Conservation (phyloP, 257 asterid genomes). For the Salvia splendens region DNA sequence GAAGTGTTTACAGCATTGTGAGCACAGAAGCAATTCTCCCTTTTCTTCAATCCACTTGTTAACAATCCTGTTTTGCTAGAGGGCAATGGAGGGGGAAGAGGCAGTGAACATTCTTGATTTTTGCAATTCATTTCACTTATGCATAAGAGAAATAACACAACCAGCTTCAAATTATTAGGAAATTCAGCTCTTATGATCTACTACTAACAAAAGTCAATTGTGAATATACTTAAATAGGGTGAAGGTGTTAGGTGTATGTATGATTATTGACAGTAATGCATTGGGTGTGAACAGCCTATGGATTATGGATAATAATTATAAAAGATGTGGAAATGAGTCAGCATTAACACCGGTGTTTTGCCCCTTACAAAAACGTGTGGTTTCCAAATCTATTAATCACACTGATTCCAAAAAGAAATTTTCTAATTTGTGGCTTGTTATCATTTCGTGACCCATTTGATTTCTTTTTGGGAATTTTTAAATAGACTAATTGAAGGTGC, state of each 20-base stretch:
- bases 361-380: slow-evolving; percentile 44
- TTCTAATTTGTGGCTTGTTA: slow-evolving; percentile 16
- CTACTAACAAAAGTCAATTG: background rate
- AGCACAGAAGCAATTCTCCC: slow-evolving; percentile 36
- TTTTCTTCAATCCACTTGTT: slow-evolving; percentile 24
- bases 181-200: background rate
- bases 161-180: background rate
- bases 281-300: slow-evolving; percentile 29
- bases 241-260: background rate
- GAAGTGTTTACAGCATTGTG: slow-evolving; percentile 39
- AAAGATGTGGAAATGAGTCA: slow-evolving; percentile 46
- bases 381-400: background rate
- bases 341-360: slow-evolving; percentile 34
- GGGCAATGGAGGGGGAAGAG: slow-evolving; percentile 69
- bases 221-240: background rate
- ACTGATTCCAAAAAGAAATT: background rate
- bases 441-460: background rate
- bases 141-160: background rate
- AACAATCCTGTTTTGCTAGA: slow-evolving; percentile 29
- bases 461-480: background rate
- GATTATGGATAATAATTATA: background rate
- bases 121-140: slow-evolving; percentile 37
- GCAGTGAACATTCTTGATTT: slow-evolving; percentile 36
- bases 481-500: too few species aligned
- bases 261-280: slow-evolving; percentile 25